Percentiles rank a stretch among this genome's conserved stretches.
phyloP scores from a whole-genome alignment of 805 yeast species.

The Schizosaccharomyces japonicus region DNA sequence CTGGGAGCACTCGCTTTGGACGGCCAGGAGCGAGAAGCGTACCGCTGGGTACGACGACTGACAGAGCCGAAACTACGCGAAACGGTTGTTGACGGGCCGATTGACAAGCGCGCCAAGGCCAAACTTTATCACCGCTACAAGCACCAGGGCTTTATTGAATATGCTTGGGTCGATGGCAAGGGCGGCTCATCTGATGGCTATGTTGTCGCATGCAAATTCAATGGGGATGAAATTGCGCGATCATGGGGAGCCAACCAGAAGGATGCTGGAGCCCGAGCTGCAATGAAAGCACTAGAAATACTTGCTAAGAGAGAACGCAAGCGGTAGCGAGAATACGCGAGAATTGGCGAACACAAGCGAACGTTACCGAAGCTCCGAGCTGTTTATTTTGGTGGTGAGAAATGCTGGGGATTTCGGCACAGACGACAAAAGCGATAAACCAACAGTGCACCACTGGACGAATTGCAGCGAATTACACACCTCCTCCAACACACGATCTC shows the following conservation, averaged over 20 bases:
- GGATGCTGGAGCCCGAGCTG: conserved; percentile 3
- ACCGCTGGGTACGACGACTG: not conserved
- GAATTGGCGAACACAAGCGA: too few species aligned
- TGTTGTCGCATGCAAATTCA: not conserved
- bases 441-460: too few species aligned
- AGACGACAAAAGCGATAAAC: too few species aligned
- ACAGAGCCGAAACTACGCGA: not conserved
- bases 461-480: too few species aligned
- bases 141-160: not conserved
- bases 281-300: not conserved
- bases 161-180: conserved; percentile 3
- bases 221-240: conserved; percentile 1
- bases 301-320: too few species aligned
- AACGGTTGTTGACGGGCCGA: not conserved
- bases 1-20: not conserved
- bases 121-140: not conserved
- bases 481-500: too few species aligned
- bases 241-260: conserved; percentile 2
- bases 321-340: too few species aligned
- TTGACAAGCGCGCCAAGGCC: not conserved
- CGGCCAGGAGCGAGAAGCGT: not conserved
- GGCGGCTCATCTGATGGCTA: conserved; percentile 3
- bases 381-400: too few species aligned
- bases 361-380: too few species aligned
- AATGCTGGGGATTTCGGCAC: too few species aligned